Percentiles rank a stretch among this genome's conserved stretches.
Evolutionary conservation across 306 rosid genomes (phyloP).

Genomic region (Castanea sativa): DNA sequence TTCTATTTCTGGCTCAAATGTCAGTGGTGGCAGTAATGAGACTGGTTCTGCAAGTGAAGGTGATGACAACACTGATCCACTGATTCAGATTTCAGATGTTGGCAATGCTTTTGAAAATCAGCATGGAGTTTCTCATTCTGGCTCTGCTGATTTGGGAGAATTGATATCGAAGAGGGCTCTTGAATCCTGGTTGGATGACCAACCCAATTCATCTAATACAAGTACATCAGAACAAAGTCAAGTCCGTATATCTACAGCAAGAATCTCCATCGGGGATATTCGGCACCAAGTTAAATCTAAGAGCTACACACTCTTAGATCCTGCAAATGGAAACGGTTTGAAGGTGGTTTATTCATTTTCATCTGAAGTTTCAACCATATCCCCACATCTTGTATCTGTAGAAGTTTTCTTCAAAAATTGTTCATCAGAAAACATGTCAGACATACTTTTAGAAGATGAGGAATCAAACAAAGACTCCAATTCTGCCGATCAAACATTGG

Average conservation of each 20-base stretch:
- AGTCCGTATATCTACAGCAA: constrained; percentile 64
- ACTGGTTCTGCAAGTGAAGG: constrained; percentile 43
- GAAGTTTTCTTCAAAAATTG: constrained; percentile 75
- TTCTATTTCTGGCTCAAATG: constrained; percentile 56
- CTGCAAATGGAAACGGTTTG: constrained; percentile 85
- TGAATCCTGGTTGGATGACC: constrained; percentile 91
- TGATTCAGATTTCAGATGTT: constrained; percentile 74
- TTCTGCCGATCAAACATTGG: constrained; percentile 42
- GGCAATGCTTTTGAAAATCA: constrained; percentile 39
- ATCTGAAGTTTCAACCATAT: constrained; percentile 61
- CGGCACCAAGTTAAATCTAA: constrained; percentile 60
- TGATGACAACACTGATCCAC: constrained; percentile 44
- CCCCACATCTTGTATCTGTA: constrained; percentile 75
- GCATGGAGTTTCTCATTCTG: constrained; percentile 53
- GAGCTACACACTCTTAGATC: constrained; percentile 68
- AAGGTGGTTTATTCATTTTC: constrained; percentile 85
- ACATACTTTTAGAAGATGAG: constrained; percentile 61
- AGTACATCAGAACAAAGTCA: constrained; percentile 44
- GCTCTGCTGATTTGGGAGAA: constrained; percentile 54
- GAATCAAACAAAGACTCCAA: constrained; percentile 53
- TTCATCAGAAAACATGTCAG: constrained; percentile 62
- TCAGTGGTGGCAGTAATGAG: constrained; percentile 44
- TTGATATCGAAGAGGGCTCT: constrained; percentile 74
- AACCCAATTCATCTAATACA: constrained; percentile 53
- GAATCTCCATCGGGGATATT: constrained; percentile 81